phyloP scores from a whole-genome alignment of 2,329 filamentous ascomycete genomes.

The Aspergillus ibericus region DNA sequence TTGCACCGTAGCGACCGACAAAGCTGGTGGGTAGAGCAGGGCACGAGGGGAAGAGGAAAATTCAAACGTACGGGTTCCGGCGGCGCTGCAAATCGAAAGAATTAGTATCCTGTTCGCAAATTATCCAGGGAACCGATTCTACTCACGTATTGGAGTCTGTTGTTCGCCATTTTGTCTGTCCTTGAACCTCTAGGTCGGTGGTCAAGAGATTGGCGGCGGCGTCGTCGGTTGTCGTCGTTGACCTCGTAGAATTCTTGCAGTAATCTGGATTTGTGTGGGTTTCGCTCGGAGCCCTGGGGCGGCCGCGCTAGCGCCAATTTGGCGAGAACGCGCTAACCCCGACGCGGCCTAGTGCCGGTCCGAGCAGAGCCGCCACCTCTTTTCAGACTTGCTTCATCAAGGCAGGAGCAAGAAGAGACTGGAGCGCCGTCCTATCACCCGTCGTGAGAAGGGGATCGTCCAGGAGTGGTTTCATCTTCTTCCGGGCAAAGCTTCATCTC shows the following conservation, averaged over 20 bases:
- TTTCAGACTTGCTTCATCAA: slow-evolving; percentile 29
- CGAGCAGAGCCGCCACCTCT: slow-evolving; percentile 39
- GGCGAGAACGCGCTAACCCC: slow-evolving; percentile 37
- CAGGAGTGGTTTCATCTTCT: slow-evolving; percentile 21
- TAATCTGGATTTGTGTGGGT: slow-evolving; percentile 47
- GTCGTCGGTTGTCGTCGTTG: slow-evolving; percentile 46
- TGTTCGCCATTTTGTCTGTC: slow-evolving; percentile 54
- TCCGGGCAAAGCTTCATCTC: slow-evolving; percentile 15
- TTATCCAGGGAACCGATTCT: slow-evolving; percentile 2
- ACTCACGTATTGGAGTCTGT: slow-evolving; percentile 54
- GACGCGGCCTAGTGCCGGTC: slow-evolving; percentile 23
- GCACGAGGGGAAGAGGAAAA: slow-evolving; percentile 20
- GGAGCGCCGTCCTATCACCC: slow-evolving; percentile 24
- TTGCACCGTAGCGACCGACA: slow-evolving; percentile 23
- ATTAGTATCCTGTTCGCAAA: slow-evolving; percentile 26
- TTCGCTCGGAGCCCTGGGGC: slow-evolving; percentile 44
- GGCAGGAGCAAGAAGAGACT: slow-evolving; percentile 17
- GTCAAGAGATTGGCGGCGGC: slow-evolving; percentile 42
- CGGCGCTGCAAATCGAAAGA: slow-evolving; percentile 57
- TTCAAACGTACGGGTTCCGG: slow-evolving; percentile 71
- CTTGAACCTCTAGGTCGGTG: slow-evolving; percentile 43
- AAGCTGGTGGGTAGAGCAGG: slow-evolving; percentile 16
- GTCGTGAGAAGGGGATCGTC: slow-evolving; percentile 32
- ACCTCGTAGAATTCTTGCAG: slow-evolving; percentile 43
- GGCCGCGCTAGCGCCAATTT: slow-evolving; percentile 38